phyloP scores from a whole-genome alignment of 140 eudicot genomes.

The Erigeron philadelphicus region DNA sequence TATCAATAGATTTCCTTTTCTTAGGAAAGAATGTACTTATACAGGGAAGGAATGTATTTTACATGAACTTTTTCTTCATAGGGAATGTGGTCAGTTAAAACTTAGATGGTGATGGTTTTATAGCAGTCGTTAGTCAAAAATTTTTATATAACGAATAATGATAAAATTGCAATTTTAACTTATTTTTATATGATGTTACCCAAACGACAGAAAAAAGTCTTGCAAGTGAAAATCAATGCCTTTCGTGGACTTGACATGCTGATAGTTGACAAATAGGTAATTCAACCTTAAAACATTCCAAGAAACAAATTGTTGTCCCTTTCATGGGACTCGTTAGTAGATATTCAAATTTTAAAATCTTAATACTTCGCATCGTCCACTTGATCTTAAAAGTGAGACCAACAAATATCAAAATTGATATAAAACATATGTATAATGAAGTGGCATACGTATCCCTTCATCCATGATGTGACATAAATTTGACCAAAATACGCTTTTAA shows the following conservation, averaged over 20 bases:
- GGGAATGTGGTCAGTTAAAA: too few species aligned
- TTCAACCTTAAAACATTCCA: constrained; percentile 4
- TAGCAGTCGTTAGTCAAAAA: too few species aligned
- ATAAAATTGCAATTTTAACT: neutral
- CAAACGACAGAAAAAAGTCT: neutral
- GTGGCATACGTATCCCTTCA: constrained; percentile 9
- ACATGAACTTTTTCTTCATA: too few species aligned
- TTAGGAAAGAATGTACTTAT: too few species aligned
- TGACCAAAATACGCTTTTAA: constrained; percentile 10
- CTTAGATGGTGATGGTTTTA: too few species aligned
- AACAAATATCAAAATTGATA: constrained; percentile 17
- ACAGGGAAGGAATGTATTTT: too few species aligned
- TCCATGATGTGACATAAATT: constrained; percentile 15
- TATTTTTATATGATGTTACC: neutral
- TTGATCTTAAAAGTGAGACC: constrained; percentile 16
- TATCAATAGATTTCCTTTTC: too few species aligned
- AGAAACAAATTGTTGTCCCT: constrained; percentile 15
- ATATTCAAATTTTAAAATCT: neutral
- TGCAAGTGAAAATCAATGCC: constrained; percentile 3
- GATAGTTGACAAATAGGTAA: constrained; percentile 2
- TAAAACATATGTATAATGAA: constrained; percentile 12
- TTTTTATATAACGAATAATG: neutral
- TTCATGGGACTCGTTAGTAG: neutral
- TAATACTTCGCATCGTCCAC: constrained; percentile 10
- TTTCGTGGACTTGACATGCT: constrained; percentile 7